Evolutionary conservation across 2,329 filamentous ascomycete species (phyloP).

Genomic region (Ophiostoma himal-ulmi): DNA sequence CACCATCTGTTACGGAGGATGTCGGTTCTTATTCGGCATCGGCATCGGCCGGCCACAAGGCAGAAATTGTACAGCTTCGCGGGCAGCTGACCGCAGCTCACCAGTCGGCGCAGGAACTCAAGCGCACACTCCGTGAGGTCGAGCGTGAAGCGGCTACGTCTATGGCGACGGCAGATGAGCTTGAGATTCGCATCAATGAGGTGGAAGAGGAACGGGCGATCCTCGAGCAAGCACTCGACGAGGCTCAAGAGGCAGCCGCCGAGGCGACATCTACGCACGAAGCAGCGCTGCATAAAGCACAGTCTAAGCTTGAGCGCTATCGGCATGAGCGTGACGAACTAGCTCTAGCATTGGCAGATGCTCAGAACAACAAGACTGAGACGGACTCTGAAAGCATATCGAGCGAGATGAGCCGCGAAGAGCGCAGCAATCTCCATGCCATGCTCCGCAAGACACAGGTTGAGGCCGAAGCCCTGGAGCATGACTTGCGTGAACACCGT

Average conservation of each 20-base stretch:
- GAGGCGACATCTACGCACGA: constrained; percentile 42
- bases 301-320: constrained; percentile 47
- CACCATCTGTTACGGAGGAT: constrained; percentile 40
- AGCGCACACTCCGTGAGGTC: constrained; percentile 45
- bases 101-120: constrained; percentile 52
- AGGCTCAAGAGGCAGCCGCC: constrained; percentile 48
- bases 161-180: constrained; percentile 35
- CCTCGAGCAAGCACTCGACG: constrained; percentile 54
- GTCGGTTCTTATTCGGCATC: constrained; percentile 31
- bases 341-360: constrained; percentile 33
- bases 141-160: constrained; percentile 42
- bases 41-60: constrained; percentile 38
- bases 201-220: constrained; percentile 54
- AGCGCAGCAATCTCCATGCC: constrained; percentile 55
- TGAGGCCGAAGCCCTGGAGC: constrained; percentile 62
- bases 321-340: constrained; percentile 44
- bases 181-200: constrained; percentile 51
- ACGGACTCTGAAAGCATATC: constrained; percentile 21
- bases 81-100: constrained; percentile 56
- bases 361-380: constrained; percentile 26
- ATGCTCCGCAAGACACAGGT: constrained; percentile 58
- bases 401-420: constrained; percentile 44
- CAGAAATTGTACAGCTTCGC: constrained; percentile 54
- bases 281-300: constrained; percentile 40
- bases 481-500: constrained; percentile 65